Evolutionary conservation across 1,139 yeast species (phyloP).

Genomic region (Nakaseomyces uthaithaninus): DNA sequence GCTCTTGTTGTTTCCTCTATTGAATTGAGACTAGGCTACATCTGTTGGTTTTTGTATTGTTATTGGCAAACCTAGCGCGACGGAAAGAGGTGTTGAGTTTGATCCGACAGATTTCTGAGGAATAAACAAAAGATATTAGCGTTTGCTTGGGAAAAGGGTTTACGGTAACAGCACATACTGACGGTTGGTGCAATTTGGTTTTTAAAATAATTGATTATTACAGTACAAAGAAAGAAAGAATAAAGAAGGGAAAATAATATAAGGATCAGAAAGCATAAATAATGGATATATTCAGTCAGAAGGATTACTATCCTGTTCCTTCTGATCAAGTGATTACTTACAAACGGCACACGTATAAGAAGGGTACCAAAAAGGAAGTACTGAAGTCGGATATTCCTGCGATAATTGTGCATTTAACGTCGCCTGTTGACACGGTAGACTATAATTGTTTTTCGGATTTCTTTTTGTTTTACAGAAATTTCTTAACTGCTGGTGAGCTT

Average conservation of each 20-base stretch:
- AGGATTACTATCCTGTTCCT: slow-evolving; percentile 30
- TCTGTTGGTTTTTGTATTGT: too few species aligned
- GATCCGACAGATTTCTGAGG: too few species aligned
- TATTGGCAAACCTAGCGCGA: too few species aligned
- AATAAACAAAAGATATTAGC: too few species aligned
- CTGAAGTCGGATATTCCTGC: slow-evolving; percentile 38
- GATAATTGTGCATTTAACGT: slow-evolving; percentile 63
- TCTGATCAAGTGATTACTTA: slow-evolving; percentile 23
- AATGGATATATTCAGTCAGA: slow-evolving; percentile 23
- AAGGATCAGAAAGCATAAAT: not conserved
- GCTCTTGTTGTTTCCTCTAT: too few species aligned
- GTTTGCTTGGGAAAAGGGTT: too few species aligned
- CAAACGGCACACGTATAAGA: slow-evolving; percentile 11
- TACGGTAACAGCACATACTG: too few species aligned
- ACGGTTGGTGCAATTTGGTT: too few species aligned
- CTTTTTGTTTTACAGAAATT: slow-evolving; percentile 73
- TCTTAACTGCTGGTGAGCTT: slow-evolving; percentile 49
- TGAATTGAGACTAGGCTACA: too few species aligned
- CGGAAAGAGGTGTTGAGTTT: too few species aligned
- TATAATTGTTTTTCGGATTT: slow-evolving; percentile 76
- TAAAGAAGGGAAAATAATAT: not conserved
- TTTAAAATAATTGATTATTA: too few species aligned
- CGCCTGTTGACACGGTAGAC: slow-evolving; percentile 63
- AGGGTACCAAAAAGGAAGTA: slow-evolving; percentile 20
- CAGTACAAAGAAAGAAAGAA: too few species aligned